Conservation (phyloP, 768 basidiomycete genomes). For the Brasilioporus rufonigricans region DNA sequence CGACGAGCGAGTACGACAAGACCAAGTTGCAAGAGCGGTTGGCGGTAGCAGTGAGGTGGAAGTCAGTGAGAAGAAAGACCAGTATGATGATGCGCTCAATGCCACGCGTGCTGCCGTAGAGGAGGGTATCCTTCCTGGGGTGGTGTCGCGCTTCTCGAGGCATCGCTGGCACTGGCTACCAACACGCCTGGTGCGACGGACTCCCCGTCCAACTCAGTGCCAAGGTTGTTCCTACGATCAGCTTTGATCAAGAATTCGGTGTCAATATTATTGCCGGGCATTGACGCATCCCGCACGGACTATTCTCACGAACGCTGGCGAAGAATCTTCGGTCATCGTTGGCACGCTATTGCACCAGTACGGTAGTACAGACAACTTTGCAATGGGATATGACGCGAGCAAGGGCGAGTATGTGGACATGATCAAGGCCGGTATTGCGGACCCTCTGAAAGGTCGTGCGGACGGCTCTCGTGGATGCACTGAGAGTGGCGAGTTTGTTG, state of each 20-base stretch:
- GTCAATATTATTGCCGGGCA: constrained; percentile 58
- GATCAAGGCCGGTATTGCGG: constrained; percentile 90
- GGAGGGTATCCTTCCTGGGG: too few relatives aligned
- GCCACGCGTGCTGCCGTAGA: too few relatives aligned
- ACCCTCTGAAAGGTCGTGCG: constrained; percentile 95
- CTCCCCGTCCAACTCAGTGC: constrained; percentile 51
- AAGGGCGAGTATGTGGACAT: too few relatives aligned
- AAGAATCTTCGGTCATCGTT: constrained; percentile 83
- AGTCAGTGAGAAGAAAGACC: constrained; percentile 91
- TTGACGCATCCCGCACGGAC: too few relatives aligned
- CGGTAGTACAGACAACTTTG: constrained; percentile 72
- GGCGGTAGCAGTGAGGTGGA: constrained; percentile 95
- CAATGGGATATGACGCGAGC: constrained; percentile 88
- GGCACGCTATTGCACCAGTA: constrained; percentile 76
- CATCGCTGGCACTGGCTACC: too few relatives aligned
- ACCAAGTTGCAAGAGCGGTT: constrained; percentile 95
- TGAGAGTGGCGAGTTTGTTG: constrained; percentile 88
- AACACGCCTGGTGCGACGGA: constrained; percentile 43
- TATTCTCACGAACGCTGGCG: too few relatives aligned
- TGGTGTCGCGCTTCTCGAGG: constrained; percentile 90
- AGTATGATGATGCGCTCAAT: too few relatives aligned
- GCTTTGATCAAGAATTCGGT: constrained; percentile 98
- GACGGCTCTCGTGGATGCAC: constrained; percentile 88
- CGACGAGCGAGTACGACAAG: constrained; percentile 91
- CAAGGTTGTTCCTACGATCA: constrained; percentile 72